Evolutionary conservation across 257 asterid species (phyloP), one percentile per base, ranked within the genome.

Genomic region (Cordia subcordata): DNA sequence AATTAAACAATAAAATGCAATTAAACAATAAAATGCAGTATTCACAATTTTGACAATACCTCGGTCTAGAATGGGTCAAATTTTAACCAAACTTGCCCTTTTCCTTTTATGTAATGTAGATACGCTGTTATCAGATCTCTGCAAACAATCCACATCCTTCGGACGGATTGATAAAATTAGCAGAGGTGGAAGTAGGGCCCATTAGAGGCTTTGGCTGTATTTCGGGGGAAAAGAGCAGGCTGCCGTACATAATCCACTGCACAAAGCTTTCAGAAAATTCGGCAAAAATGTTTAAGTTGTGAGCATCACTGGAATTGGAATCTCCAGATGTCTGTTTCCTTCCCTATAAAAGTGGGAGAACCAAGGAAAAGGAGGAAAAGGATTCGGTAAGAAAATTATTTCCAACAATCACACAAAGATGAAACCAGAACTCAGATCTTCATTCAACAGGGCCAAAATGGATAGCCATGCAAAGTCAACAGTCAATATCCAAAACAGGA

Each of bases 161-260:
- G 90, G 94, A 81, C 67, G n/a, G n/a, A n/a, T n/a, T n/a, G n/a
- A n/a, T n/a, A n/a, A n/a, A n/a, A n/a, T n/a, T n/a, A n/a, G n/a
- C n/a, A n/a, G n/a, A 84, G 53, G 76, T 23, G 58, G 68, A 49
- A n/a, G 18, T 55, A 60, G 57, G 59, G 67, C 59, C 49, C 49
- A 52, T 52, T 42, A 39, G 22, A 32, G 67, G 42, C 59, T 55
- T 32, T 32, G 23, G 4, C 18, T 15, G 40, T 47, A 47, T 62
- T 49, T 85, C 80, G 82, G 59, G 75, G 85, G 60, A 82, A 83
- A 46, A 79, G 77, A 79, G 77, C 74, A 75, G 59, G 55, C 75
- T 72, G 32, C 84, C 94, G 15, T 76, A 40, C 17, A n/a, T 64
- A 58, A 92, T 95, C 97, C 96, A 92, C 4, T 77, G 70, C 64